A percentile compares a stretch with the other conserved stretches of the same genome.
phyloP scores from a whole-genome alignment of 768 basidiomycete species.

The Candolleomyces eurysporus region DNA sequence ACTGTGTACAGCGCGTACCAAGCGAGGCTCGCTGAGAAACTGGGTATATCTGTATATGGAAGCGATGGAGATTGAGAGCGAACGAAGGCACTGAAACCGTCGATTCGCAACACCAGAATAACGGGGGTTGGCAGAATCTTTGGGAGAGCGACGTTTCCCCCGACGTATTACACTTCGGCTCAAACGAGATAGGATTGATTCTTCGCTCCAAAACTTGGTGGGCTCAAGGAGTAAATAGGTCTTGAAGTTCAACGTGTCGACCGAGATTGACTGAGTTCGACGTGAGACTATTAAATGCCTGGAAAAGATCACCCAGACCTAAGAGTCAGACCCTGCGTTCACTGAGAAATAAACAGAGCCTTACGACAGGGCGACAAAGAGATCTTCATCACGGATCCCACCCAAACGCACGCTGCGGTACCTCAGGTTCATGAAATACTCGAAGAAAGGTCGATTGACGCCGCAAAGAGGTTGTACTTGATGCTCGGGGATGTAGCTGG shows the following conservation, averaged over 20 bases:
- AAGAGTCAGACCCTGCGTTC: background rate
- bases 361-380: background rate
- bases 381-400: background rate
- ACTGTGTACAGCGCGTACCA: background rate
- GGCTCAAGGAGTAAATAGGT: background rate
- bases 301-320: background rate
- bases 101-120: background rate
- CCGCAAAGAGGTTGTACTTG: slow-evolving; percentile 10
- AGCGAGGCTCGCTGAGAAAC: background rate
- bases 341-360: background rate
- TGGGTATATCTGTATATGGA: background rate
- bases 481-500: slow-evolving; percentile 8
- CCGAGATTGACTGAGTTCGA: background rate
- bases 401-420: slow-evolving; percentile 11
- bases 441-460: slow-evolving; percentile 15
- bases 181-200: no score
- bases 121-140: no score
- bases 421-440: slow-evolving; percentile 18
- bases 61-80: background rate
- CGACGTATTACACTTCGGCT: no score
- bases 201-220: background rate
- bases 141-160: no score
- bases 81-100: background rate
- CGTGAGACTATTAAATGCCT: background rate
- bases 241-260: slow-evolving; percentile 6